These are phyloP conservation scores for Verticillium dahliae DNA, from an alignment of 2,329 filamentous ascomycete species.

Conservation along the genomic window DNA sequence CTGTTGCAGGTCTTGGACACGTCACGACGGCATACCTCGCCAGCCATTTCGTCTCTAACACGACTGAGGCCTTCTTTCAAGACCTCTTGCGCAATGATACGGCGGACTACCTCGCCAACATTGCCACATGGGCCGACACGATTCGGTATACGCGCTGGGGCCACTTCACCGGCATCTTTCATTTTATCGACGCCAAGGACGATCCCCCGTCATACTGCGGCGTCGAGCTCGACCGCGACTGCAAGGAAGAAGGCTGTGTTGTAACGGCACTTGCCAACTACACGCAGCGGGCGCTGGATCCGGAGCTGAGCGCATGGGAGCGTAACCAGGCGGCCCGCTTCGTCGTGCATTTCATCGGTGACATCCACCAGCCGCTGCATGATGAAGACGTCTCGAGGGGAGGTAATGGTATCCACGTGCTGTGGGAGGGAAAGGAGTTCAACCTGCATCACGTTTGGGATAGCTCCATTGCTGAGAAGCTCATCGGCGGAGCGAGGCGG, in stretches of 20 bases:
- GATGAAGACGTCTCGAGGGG: constrained; percentile 57
- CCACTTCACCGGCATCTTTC: constrained; percentile 54
- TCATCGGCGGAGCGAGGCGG: constrained; percentile 48
- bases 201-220: constrained; percentile 49
- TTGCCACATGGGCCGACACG: constrained; percentile 63
- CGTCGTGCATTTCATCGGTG: constrained; percentile 61
- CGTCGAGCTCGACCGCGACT: constrained; percentile 54
- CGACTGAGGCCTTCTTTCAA: constrained; percentile 52
- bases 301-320: constrained; percentile 33
- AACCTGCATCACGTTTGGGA: constrained; percentile 75
- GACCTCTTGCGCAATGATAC: constrained; percentile 47
- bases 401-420: constrained; percentile 62
- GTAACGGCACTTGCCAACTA: constrained; percentile 56
- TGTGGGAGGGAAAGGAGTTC: constrained; percentile 47
- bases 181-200: constrained; percentile 66
- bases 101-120: constrained; percentile 52
- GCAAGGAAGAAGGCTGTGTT: constrained; percentile 55
- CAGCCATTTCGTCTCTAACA: constrained; percentile 49
- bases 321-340: constrained; percentile 59
- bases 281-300: constrained; percentile 46
- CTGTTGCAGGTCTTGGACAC: constrained; percentile 49
- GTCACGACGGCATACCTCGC: constrained; percentile 60
- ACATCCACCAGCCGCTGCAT: constrained; percentile 64
- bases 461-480: constrained; percentile 59
- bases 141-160: constrained; percentile 57